Evolutionary conservation across 2,329 filamentous ascomycete species (phyloP), one percentile per base, ranked within the genome.

Genomic region (Pseudogymnoascus sp.): DNA sequence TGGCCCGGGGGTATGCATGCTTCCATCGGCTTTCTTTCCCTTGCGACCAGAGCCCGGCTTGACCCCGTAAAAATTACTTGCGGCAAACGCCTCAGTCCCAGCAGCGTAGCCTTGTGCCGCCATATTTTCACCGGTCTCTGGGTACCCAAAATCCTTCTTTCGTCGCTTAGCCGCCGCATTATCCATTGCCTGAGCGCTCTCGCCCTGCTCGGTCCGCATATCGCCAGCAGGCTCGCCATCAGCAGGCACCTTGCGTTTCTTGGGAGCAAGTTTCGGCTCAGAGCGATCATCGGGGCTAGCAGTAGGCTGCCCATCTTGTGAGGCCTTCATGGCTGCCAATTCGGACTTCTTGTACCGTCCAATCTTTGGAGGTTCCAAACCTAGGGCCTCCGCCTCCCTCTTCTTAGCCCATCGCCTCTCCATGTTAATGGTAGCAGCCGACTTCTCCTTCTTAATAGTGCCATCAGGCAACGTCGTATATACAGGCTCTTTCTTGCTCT

Each of bases 331-430:
- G 9, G 58, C 58, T 15, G 33, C 58, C 33, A 38, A 31, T 59
- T 59, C 58, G n/a, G 58, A 59, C 3, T 62, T 62, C 25, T 38
- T 38, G n/a, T 63, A 63, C 3, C 62, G 59, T 27, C 62, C 62
- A 27, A 63, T 63, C 38, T 63, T 60, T 42, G 62, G 62, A 25
- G 44, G 38, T 13, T 60, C 41, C 35, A 63, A 51, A 55, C 62
- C 62, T 4, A 31, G 33, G 5, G 60, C 62, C 35, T 62, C 35
- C 8, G 60, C 60, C 25, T 33, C 51, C 17, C 51, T 42, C 51
- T 62, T 59, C 51, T 62, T 55, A 8, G 59, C 60, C 62, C 62
- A 62, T n/a, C 62, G 25, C n/a, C 58, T 59, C 15, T 39, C 27
- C 60, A 62, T 63, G 41, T 60, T 63, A 25, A 42, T 31, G 33